Conservation (phyloP, 257 asterid genomes). For the Orobanche coerulescens region DNA sequence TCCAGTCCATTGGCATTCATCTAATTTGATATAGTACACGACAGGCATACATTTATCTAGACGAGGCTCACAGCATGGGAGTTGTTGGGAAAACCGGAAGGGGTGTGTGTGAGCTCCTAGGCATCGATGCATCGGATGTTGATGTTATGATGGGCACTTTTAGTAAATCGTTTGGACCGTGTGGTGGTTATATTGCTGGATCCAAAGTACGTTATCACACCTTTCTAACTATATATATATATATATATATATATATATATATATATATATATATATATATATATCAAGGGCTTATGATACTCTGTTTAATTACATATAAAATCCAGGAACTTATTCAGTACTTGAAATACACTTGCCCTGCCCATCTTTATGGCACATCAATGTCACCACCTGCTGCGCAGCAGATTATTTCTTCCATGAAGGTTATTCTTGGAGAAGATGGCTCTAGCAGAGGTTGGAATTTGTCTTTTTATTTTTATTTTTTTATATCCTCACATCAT, state of each 20-base stretch:
- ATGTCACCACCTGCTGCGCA: slow-evolving; percentile 91
- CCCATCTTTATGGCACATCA: slow-evolving; percentile 92
- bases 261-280: too few species aligned
- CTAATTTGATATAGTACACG: too few species aligned
- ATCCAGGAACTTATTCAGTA: slow-evolving; percentile 69
- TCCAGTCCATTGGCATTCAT: too few species aligned
- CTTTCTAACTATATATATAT: too few species aligned
- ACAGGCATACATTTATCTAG: slow-evolving; percentile 80
- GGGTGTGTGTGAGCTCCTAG: slow-evolving; percentile 93
- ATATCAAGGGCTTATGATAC: too few species aligned
- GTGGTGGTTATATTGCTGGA: slow-evolving; percentile 96
- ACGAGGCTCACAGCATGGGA: slow-evolving; percentile 98
- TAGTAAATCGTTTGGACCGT: slow-evolving; percentile 93
- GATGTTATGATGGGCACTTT: slow-evolving; percentile 98
- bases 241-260: too few species aligned
- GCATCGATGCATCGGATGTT: slow-evolving; percentile 85
- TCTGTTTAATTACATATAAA: too few species aligned
- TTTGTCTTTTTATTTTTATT: slow-evolving; percentile 14
- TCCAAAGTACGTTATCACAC: slow-evolving; percentile 58
- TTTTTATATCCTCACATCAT: too few species aligned
- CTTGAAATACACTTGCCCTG: slow-evolving; percentile 81
- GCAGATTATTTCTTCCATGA: slow-evolving; percentile 78
- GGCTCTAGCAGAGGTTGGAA: slow-evolving; percentile 84
- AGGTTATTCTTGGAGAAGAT: slow-evolving; percentile 92
- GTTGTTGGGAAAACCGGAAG: slow-evolving; percentile 91